phyloP scores from a whole-genome alignment of 495 filamentous ascomycete species.

The Aspergillus haitiensis region DNA sequence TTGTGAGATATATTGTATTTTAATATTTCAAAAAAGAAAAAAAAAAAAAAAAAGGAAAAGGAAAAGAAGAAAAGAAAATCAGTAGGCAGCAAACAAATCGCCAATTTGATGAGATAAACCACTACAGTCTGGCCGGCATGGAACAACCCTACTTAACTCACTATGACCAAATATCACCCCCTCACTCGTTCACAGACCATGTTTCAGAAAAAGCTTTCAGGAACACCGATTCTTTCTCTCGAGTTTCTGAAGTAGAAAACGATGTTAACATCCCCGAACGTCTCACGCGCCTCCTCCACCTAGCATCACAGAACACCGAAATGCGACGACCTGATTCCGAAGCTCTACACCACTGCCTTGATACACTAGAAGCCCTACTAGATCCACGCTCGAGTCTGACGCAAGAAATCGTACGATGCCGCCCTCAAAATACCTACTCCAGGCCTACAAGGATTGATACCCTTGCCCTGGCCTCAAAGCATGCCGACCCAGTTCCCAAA shows the following conservation, averaged over 20 bases:
- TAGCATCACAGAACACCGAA: slow-evolving; percentile 19
- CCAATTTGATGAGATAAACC: slow-evolving; percentile 1
- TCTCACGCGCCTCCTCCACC: slow-evolving; percentile 28
- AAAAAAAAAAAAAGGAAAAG: not conserved
- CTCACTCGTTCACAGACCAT: slow-evolving; percentile 16
- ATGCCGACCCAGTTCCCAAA: slow-evolving; percentile 8
- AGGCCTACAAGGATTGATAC: not conserved
- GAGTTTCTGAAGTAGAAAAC: slow-evolving; percentile 1
- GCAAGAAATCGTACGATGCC: slow-evolving; percentile 23
- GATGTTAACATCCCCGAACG: slow-evolving; percentile 24
- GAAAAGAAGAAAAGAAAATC: not conserved
- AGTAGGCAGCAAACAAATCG: not conserved
- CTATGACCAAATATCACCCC: slow-evolving; percentile 18
- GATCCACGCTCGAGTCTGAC: slow-evolving; percentile 29
- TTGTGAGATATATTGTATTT: not conserved
- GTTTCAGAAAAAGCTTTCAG: slow-evolving; percentile 6
- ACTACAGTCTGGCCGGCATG: not conserved
- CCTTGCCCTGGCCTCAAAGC: slow-evolving; percentile 1
- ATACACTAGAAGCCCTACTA: slow-evolving; percentile 35
- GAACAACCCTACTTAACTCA: slow-evolving; percentile 7
- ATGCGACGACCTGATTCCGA: slow-evolving; percentile 23
- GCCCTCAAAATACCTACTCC: slow-evolving; percentile 14
- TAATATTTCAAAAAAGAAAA: not conserved
- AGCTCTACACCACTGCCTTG: slow-evolving; percentile 32
- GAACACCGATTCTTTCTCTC: not conserved